Percentiles rank a stretch among this genome's conserved stretches.
Evolutionary conservation across 495 filamentous ascomycete species (phyloP).

Genomic region (Neurospora terricola): DNA sequence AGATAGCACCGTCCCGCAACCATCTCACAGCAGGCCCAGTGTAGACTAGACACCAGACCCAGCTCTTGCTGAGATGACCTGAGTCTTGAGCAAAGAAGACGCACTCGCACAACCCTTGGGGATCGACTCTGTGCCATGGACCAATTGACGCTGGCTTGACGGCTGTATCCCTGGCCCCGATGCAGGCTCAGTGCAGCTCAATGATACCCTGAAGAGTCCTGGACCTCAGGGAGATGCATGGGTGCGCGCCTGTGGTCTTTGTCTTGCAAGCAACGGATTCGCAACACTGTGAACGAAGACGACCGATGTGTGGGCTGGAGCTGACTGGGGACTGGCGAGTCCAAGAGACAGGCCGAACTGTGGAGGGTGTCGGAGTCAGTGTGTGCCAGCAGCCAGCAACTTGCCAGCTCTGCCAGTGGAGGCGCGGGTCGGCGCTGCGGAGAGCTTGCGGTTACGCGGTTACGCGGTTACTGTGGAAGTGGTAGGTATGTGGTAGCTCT

Average conservation of each 20-base stretch:
- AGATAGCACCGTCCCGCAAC: background rate
- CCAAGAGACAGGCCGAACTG: background rate
- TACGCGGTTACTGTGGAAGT: background rate
- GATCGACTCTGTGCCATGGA: background rate
- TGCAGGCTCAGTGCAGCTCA: constrained; percentile 1
- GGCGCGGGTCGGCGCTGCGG: background rate
- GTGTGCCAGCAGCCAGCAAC: background rate
- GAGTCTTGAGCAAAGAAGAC: background rate
- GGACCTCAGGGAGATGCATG: background rate
- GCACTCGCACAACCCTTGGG: background rate
- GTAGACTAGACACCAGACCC: background rate
- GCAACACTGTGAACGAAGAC: background rate
- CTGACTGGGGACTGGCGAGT: background rate
- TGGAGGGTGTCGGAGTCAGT: background rate
- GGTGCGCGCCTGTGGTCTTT: background rate
- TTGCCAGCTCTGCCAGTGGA: background rate
- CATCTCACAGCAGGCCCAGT: background rate
- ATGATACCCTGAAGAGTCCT: constrained; percentile 1
- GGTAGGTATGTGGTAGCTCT: background rate
- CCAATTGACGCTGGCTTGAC: background rate
- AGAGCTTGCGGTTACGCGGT: background rate
- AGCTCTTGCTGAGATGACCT: background rate
- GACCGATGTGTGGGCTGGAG: background rate
- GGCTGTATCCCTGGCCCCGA: constrained; percentile 7
- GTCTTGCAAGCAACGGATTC: background rate